Conservation (phyloP, 257 asterid genomes). For the Asclepias syriaca region DNA sequence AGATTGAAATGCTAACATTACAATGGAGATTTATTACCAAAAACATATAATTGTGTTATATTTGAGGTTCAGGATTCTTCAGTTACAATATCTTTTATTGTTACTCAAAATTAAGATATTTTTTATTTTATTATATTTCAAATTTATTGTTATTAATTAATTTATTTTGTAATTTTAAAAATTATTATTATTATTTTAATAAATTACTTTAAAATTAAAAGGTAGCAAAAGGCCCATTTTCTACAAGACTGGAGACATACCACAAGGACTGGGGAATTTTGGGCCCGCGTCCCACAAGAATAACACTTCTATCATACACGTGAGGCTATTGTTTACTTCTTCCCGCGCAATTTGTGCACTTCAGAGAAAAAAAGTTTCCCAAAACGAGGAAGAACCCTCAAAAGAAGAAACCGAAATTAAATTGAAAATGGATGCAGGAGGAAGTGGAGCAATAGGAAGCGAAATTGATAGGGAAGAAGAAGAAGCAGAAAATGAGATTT, state of each 20-base stretch:
- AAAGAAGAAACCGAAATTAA: neutral
- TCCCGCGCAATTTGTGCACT: conserved; percentile 16
- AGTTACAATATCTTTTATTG: conserved; percentile 2
- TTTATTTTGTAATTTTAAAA: too few species aligned
- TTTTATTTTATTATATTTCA: too few species aligned
- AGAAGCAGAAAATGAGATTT: conserved; percentile 53
- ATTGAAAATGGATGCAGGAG: conserved; percentile 19
- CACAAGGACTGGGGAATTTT: neutral
- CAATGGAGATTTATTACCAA: conserved; percentile 4
- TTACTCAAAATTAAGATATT: too few species aligned
- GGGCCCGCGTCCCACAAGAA: neutral
- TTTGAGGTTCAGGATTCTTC: neutral
- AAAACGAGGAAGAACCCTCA: neutral
- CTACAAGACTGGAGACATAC: neutral
- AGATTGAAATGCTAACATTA: neutral
- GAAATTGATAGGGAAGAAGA: conserved; percentile 65
- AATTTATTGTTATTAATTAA: too few species aligned
- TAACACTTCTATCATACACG: neutral
- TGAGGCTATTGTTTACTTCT: neutral
- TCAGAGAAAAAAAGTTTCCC: neutral
- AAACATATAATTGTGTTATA: neutral
- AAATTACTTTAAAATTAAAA: too few species aligned
- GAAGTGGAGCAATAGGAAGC: conserved; percentile 35
- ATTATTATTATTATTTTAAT: too few species aligned
- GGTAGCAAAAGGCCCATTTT: neutral